Evolutionary conservation across 177 flowering plant genomes (phyloP), one percentile per base, ranked within the genome.

Genomic region (Vitis hybrid): DNA sequence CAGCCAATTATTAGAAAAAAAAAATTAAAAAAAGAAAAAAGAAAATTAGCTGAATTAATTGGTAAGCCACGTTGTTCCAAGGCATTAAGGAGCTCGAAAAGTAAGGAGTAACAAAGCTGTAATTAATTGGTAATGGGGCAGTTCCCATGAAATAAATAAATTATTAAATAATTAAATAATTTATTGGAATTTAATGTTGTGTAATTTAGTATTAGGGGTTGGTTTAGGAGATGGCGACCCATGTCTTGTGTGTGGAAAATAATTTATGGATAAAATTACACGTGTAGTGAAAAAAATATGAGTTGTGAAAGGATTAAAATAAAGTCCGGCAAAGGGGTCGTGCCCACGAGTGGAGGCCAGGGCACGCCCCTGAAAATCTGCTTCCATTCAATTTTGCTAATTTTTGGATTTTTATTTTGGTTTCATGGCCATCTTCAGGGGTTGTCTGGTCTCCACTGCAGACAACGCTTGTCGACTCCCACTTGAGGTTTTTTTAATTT

Each of bases 341-440:
- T 83, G 84, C 76, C 71, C 81, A 81, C 77, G 83, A 79, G 75
- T 79, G 83, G 82, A 34, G 19, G 39, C 15, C 45, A 4, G 63
- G 11, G 71, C 61, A 58, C 74, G 73, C 68, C 78, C 81, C 84
- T 75, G 65, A 79, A 80, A 77, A 75, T 81, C 82, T 54, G 86
- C 54, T 69, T 82, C 50, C 55, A 65, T 50, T 20, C 16, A 18
- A 6, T 58, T 48, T 58, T 68, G 59, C 75, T 55, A 73, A 59
- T 73, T 68, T 63, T 16, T 51, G 10, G 20, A 60, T 58, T 66
- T 26, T 39, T 39, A 39, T 39, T 39, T 39, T 39, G 48, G 48
- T 39, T 39, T 39, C 8, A 39, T 39, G 48, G 48, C 48, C 9
- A 39, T 6, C 29, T 20, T 14, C 61, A 59, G 61, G 61, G 61